A percentile compares a stretch with the other conserved stretches of the same genome.
phyloP scores from a whole-genome alignment of 257 asterid genomes.

The Forsythia suspensa region DNA sequence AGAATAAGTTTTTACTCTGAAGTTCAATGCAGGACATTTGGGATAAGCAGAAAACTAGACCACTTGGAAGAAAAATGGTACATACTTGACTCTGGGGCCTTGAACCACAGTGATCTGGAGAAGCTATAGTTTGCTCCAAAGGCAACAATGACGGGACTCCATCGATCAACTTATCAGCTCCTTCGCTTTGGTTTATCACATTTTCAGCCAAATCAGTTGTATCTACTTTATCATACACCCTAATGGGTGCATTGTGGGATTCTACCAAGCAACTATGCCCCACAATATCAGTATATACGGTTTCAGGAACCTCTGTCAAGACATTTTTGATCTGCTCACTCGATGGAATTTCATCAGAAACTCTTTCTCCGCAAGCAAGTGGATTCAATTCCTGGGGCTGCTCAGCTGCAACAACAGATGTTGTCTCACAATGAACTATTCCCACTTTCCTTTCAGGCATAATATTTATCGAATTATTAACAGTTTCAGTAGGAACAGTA shows the following conservation, averaged over 20 bases:
- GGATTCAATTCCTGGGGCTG: slow-evolving; percentile 25
- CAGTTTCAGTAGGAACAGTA: slow-evolving; percentile 6
- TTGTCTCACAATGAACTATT: background rate
- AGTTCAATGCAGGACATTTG: background rate
- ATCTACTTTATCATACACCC: slow-evolving; percentile 22
- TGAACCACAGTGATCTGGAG: slow-evolving; percentile 26
- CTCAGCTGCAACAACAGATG: slow-evolving; percentile 4
- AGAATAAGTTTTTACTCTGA: background rate
- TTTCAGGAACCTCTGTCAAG: slow-evolving; percentile 27
- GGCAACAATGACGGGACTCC: slow-evolving; percentile 21
- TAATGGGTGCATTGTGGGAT: slow-evolving; percentile 19
- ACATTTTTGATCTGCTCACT: slow-evolving; percentile 20
- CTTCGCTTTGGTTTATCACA: slow-evolving; percentile 25
- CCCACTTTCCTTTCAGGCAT: background rate
- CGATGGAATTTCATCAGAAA: slow-evolving; percentile 27
- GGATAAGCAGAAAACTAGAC: slow-evolving; percentile 4
- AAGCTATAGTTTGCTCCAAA: slow-evolving; percentile 25
- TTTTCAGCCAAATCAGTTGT: slow-evolving; percentile 11
- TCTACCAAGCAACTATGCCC: slow-evolving; percentile 22
- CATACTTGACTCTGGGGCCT: slow-evolving; percentile 40
- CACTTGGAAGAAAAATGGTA: slow-evolving; percentile 15
- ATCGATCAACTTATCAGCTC: slow-evolving; percentile 17
- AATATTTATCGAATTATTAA: slow-evolving; percentile 1
- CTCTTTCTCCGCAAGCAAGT: slow-evolving; percentile 30
- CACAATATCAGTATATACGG: slow-evolving; percentile 15